Percentiles rank a stretch among this genome's conserved stretches.
phyloP scores from a whole-genome alignment of 495 filamentous ascomycete genomes.

The Hypoxylon fuscum region DNA sequence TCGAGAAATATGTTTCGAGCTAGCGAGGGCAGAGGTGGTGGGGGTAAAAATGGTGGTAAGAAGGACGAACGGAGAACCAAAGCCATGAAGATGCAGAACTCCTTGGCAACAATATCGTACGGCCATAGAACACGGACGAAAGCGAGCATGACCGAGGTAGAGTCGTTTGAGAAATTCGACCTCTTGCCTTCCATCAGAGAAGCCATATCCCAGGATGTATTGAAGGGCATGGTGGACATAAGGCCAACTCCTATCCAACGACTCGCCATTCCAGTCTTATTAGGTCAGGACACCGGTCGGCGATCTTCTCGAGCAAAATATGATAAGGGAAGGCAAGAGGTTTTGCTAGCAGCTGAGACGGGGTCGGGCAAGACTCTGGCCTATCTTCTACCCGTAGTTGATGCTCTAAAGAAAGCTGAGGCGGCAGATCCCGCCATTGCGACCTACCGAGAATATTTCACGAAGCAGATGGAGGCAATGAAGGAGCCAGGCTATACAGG shows the following conservation, averaged over 20 bases:
- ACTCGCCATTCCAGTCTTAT: slow-evolving; percentile 82
- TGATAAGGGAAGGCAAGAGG: slow-evolving; percentile 67
- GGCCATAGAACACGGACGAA: slow-evolving; percentile 74
- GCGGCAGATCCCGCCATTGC: slow-evolving; percentile 64
- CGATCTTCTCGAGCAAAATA: slow-evolving; percentile 18
- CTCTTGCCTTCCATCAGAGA: slow-evolving; percentile 77
- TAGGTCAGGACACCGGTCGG: slow-evolving; percentile 55
- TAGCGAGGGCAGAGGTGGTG: slow-evolving; percentile 43
- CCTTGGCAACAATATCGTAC: slow-evolving; percentile 78
- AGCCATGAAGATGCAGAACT: slow-evolving; percentile 93
- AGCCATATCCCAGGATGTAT: slow-evolving; percentile 72
- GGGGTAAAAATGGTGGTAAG: slow-evolving; percentile 45
- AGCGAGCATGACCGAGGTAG: slow-evolving; percentile 69
- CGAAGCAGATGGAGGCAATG: slow-evolving; percentile 56
- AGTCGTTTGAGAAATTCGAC: slow-evolving; percentile 81
- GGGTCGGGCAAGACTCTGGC: slow-evolving; percentile 96
- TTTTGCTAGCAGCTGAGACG: slow-evolving; percentile 92
- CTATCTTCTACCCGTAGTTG: slow-evolving; percentile 82
- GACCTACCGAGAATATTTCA: slow-evolving; percentile 58
- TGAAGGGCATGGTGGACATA: slow-evolving; percentile 74
- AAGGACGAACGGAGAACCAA: slow-evolving; percentile 64
- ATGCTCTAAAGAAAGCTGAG: slow-evolving; percentile 85
- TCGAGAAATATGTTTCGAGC: slow-evolving; percentile 43
- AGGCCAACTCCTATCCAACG: slow-evolving; percentile 88
- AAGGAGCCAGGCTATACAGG: slow-evolving; percentile 59